Base-by-base conservation (phyloP, 306 rosid species). In the Rubus parviflorus region DNA sequence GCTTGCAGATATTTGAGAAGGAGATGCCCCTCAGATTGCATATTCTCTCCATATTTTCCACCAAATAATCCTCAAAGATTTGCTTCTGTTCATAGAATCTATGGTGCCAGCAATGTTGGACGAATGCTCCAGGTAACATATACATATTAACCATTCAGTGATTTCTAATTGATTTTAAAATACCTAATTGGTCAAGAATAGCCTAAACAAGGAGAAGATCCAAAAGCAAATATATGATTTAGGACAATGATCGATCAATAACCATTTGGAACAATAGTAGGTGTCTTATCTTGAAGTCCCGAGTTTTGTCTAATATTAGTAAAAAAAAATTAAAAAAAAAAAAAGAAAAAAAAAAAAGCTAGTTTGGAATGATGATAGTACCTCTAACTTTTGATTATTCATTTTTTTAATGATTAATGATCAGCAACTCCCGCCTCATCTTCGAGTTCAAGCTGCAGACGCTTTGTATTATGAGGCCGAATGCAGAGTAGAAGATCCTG, bases 1-100 rank as follows among this genome's bases (percentile, higher is more conserved):
- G 96, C 96, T 81, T 92, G 97, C 65, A 88, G 86, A 83, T 86
- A 82, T 85, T 85, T 89, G 41, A 92, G 96, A 86, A 88, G 93
- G 76, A 90, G 75, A 46, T 95, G 95, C 23, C 87, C 91, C 79
- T 75, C 87, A 0, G 82, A 92, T 85, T 95, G 98, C 85, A 87
- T 92, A 78, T 90, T 95, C 78, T 47, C 72, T 67, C 72, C 52
- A n/a, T 67, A 67, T 42, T 67, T 67, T 19, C 72, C 72, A 10
- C 37, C 72, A 42, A 67, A 67, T 67, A 67, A 42, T 67, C 72
- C 72, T 67, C 72, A 67, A 42, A 67, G 72, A 67, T 67, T 41
- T 67, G 72, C 72, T 41, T n/a, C 8, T 42, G 52, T 67, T 82
- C 97, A 92, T 45, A 82, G 73, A 85, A 89, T 92, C 56, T 92